phyloP scores from a whole-genome alignment of 1,284 basidiomycete species.

The Anthracocystis setariae region DNA sequence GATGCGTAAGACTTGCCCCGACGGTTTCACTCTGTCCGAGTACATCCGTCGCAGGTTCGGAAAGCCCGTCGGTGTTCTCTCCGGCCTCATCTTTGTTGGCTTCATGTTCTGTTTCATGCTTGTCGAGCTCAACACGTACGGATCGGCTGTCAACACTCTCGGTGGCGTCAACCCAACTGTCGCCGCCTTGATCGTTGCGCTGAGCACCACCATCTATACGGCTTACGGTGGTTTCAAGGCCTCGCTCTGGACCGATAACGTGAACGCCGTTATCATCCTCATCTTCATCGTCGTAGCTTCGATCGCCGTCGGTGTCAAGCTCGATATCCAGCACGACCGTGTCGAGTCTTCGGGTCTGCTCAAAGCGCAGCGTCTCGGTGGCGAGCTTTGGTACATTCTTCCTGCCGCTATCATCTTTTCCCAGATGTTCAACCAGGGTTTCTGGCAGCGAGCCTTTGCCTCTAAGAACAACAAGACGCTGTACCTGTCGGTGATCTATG shows the following conservation, averaged over 20 bases:
- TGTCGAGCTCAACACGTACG: conserved; percentile 67
- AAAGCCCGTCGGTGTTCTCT: conserved; percentile 64
- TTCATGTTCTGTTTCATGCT: conserved; percentile 68
- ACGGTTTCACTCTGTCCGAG: conserved; percentile 67
- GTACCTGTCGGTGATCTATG: conserved; percentile 59
- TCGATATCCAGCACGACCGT: conserved; percentile 56
- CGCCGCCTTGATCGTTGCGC: conserved; percentile 64
- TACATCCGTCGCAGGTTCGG: conserved; percentile 66
- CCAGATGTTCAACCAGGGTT: conserved; percentile 68
- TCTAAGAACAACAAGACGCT: conserved; percentile 63
- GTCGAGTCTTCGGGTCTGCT: conserved; percentile 60
- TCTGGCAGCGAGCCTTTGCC: conserved; percentile 68
- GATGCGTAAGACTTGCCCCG: conserved; percentile 63
- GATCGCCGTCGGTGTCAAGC: conserved; percentile 61
- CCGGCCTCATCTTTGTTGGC: conserved; percentile 62
- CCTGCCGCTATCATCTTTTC: conserved; percentile 63
- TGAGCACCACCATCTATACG: conserved; percentile 67
- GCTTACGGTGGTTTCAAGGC: conserved; percentile 68
- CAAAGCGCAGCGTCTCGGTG: conserved; percentile 59
- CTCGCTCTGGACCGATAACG: conserved; percentile 67
- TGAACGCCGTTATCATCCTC: conserved; percentile 65
- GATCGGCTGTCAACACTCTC: conserved; percentile 54
- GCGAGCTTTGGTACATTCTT: conserved; percentile 67
- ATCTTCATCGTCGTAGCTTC: conserved; percentile 63
- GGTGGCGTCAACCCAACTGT: conserved; percentile 61